Conservation (phyloP, 345 rosid genomes). For the Linum lewisii region DNA sequence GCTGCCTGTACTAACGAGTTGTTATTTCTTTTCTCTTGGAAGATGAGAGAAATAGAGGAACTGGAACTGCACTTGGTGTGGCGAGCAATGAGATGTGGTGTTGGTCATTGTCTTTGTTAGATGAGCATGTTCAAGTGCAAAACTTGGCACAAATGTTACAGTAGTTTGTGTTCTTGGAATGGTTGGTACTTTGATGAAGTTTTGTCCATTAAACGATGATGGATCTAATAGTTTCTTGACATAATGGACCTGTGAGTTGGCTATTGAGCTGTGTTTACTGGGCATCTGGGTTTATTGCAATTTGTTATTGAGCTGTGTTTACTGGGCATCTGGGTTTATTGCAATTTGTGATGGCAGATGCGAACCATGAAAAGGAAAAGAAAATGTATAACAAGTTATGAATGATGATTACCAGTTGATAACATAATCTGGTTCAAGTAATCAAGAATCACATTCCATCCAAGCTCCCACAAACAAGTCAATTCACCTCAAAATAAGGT, state of each 20-base stretch:
- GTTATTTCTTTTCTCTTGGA: slow-evolving; percentile 13
- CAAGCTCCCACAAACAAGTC: too few species aligned
- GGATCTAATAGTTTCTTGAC: slow-evolving; percentile 39
- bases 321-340: slow-evolving; percentile 24
- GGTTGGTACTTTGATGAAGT: slow-evolving; percentile 34
- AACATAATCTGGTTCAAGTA: too few species aligned
- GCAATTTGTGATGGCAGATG: too few species aligned
- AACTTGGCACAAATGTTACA: slow-evolving; percentile 31
- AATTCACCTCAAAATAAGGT: too few species aligned
- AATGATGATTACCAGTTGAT: too few species aligned
- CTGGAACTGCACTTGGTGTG: slow-evolving; percentile 17
- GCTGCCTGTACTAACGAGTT: slow-evolving; percentile 3
- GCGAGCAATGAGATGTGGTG: slow-evolving; percentile 19
- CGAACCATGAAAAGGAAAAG: too few species aligned
- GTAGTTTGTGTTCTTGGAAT: slow-evolving; percentile 32
- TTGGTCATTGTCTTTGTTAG: slow-evolving; percentile 22
- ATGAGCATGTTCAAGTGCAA: slow-evolving; percentile 30
- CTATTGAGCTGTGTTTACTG: slow-evolving; percentile 19
- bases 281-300: slow-evolving; percentile 26
- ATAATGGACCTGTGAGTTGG: slow-evolving; percentile 27
- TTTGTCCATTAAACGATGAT: slow-evolving; percentile 22
- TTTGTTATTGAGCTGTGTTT: slow-evolving; percentile 21
- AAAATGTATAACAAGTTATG: too few species aligned
- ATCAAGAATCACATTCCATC: too few species aligned
- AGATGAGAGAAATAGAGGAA: slow-evolving; percentile 19